Percentiles rank a stretch among this genome's conserved stretches.
phyloP scores from a whole-genome alignment of 2,329 filamentous ascomycete species.

The Fusarium tjaetaba region DNA sequence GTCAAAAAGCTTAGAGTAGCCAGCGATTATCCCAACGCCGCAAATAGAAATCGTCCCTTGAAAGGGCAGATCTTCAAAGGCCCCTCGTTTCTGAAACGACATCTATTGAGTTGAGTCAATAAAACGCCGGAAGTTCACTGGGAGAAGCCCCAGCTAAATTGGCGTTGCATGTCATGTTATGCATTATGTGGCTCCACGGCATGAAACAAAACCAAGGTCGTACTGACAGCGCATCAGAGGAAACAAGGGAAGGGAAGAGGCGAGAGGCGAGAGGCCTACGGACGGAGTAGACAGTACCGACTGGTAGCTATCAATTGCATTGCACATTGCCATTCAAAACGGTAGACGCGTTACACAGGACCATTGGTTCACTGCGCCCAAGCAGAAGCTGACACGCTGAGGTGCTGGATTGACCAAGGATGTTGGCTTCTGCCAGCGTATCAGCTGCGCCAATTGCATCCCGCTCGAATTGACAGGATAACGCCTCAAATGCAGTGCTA shows the following conservation, averaged over 20 bases:
- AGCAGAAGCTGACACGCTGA: constrained; percentile 32
- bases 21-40: not conserved
- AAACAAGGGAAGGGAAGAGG: not conserved
- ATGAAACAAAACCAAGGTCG: constrained; percentile 33
- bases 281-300: not conserved
- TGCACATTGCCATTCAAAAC: not conserved
- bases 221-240: constrained; percentile 43
- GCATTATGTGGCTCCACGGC: constrained; percentile 41
- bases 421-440: constrained; percentile 4
- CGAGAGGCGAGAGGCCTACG: not conserved
- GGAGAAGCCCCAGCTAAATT: constrained; percentile 31
- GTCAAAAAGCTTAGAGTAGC: not conserved
- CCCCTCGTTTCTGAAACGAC: constrained; percentile 28
- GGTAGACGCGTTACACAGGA: not conserved
- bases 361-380: constrained; percentile 11
- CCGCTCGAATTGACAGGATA: constrained; percentile 23
- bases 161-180: constrained; percentile 32
- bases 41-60: not conserved
- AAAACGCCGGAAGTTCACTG: constrained; percentile 10
- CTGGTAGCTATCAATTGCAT: not conserved
- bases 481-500: constrained; percentile 8
- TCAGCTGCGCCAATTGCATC: constrained; percentile 22
- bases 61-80: not conserved
- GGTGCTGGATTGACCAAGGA: not conserved
- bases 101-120: not conserved